Evolutionary conservation across 139 green algal species (phyloP).

Genomic region (Volvox reticuliferus): DNA sequence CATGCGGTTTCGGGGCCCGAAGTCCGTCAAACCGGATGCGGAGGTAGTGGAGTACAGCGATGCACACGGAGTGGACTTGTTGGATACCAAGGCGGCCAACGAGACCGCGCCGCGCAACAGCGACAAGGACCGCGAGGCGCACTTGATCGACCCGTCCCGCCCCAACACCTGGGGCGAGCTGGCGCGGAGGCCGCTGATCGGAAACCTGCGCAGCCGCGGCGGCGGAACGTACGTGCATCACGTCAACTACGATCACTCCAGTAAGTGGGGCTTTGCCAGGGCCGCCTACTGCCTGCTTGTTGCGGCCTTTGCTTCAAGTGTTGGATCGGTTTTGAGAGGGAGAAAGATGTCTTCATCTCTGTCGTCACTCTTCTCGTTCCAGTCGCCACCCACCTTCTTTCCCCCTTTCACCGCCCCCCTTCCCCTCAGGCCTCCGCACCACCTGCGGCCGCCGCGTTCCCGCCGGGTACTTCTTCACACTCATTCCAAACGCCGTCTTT

Average conservation of each 20-base stretch:
- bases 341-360: too few relatives aligned
- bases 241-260: slow-evolving; percentile 24
- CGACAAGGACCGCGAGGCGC: slow-evolving; percentile 37
- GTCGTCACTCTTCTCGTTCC: too few relatives aligned
- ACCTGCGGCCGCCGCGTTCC: slow-evolving; percentile 19
- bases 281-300: too few relatives aligned
- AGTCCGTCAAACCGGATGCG: neutral
- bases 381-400: too few relatives aligned
- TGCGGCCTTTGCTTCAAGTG: too few relatives aligned
- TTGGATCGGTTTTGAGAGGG: too few relatives aligned
- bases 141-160: slow-evolving; percentile 23
- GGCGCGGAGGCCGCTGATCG: slow-evolving; percentile 21
- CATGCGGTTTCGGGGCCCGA: slow-evolving; percentile 3
- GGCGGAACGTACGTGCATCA: slow-evolving; percentile 31
- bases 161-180: slow-evolving; percentile 43
- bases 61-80: slow-evolving; percentile 35
- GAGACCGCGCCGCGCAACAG: slow-evolving; percentile 33
- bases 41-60: slow-evolving; percentile 18
- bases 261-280: too few relatives aligned
- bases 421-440: slow-evolving; percentile 17
- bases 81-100: slow-evolving; percentile 43
- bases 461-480: slow-evolving; percentile 36
- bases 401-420: neutral
- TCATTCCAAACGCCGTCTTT: neutral
- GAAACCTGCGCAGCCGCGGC: neutral